Evolutionary conservation across 495 filamentous ascomycete species (phyloP).

Genomic region (Lophiostoma macrostomum): DNA sequence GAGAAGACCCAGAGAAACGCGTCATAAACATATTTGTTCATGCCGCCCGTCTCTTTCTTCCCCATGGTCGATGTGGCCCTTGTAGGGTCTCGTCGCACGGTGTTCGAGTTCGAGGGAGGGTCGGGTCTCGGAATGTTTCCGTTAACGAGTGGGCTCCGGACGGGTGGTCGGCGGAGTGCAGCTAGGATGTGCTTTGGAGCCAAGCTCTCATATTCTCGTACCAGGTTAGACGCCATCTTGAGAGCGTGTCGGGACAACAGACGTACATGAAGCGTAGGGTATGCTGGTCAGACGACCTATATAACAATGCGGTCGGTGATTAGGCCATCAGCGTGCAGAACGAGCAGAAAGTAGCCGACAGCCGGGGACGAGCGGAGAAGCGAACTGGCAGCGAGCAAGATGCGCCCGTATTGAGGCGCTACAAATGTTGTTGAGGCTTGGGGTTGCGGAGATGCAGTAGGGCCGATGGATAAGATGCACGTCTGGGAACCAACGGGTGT

Average conservation of each 20-base stretch:
- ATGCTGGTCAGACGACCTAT: no score
- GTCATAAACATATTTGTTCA: constrained; percentile 57
- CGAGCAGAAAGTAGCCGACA: background rate
- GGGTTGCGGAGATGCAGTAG: constrained; percentile 10
- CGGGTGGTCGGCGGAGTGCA: no score
- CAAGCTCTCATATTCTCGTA: no score
- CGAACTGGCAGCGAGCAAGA: background rate
- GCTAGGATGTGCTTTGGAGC: no score
- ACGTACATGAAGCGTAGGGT: no score
- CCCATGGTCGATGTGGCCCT: constrained; percentile 1
- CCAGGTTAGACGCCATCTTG: no score
- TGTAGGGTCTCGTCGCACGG: background rate
- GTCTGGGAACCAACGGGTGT: constrained; percentile 1
- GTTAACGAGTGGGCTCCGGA: no score
- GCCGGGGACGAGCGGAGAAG: background rate
- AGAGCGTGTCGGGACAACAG: no score
- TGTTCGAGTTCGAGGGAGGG: no score
- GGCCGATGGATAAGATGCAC: constrained; percentile 3
- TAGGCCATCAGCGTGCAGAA: no score
- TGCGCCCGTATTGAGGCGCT: constrained; percentile 11
- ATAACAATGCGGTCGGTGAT: no score
- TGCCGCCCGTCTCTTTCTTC: constrained; percentile 26
- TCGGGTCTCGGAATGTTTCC: no score
- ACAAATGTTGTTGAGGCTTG: constrained; percentile 21
- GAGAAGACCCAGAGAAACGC: constrained; percentile 78